phyloP scores from a whole-genome alignment of 1,284 basidiomycete genomes.

The Nidula niveotomentosa region DNA sequence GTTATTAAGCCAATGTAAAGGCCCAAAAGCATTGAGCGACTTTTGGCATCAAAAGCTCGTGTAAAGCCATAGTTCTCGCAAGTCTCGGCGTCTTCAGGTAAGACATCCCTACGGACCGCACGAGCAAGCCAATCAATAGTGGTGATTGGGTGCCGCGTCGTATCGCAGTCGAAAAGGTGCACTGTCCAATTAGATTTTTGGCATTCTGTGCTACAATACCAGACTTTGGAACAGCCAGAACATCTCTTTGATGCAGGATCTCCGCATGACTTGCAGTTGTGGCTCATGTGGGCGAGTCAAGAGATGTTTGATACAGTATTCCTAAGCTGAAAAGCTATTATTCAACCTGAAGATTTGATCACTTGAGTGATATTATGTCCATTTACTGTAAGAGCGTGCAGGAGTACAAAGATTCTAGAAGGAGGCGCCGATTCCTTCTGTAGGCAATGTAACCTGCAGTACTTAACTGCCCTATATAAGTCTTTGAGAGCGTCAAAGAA shows the following conservation, averaged over 20 bases:
- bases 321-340: too few relatives aligned
- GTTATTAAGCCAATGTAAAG: not conserved
- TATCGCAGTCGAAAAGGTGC: not conserved
- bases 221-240: conserved; percentile 1
- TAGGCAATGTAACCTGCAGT: too few relatives aligned
- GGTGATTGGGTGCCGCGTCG: not conserved
- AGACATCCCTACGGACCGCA: not conserved
- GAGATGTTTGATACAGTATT: too few relatives aligned
- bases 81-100: not conserved
- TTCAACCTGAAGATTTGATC: too few relatives aligned
- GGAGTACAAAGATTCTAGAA: too few relatives aligned
- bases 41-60: not conserved
- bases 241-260: not conserved
- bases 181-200: not conserved
- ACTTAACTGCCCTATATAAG: too few relatives aligned
- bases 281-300: not conserved
- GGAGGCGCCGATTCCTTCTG: too few relatives aligned
- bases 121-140: not conserved
- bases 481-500: too few relatives aligned
- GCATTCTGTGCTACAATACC: not conserved
- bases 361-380: too few relatives aligned
- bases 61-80: not conserved
- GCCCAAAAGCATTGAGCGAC: not conserved
- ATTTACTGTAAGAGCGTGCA: too few relatives aligned
- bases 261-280: not conserved